Percentiles rank a stretch among this genome's conserved stretches.
Evolutionary conservation across 441 rosid genomes (phyloP).

Genomic region (Erysimum pusillum): DNA sequence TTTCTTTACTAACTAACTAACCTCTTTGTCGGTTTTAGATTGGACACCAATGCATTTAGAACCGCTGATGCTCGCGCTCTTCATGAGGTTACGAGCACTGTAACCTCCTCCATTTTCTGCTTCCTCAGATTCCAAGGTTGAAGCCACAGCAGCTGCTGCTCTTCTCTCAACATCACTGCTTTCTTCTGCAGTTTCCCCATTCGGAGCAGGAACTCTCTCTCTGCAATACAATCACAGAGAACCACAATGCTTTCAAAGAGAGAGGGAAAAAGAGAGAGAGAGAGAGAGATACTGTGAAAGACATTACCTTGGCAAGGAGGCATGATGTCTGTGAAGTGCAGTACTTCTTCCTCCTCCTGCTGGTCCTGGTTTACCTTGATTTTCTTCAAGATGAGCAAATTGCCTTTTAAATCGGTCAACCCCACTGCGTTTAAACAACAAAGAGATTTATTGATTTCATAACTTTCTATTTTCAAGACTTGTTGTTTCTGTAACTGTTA

Average conservation of each 20-base stretch:
- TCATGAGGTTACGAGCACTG: slow-evolving; percentile 81
- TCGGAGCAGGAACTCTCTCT: slow-evolving; percentile 80
- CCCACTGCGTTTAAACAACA: slow-evolving; percentile 66
- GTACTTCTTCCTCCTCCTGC: slow-evolving; percentile 51
- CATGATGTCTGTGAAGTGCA: slow-evolving; percentile 91
- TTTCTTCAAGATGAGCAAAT: slow-evolving; percentile 98
- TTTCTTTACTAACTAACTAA: slow-evolving; percentile 36
- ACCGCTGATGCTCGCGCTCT: slow-evolving; percentile 96
- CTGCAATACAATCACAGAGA: slow-evolving; percentile 50
- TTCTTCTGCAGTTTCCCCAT: slow-evolving; percentile 55
- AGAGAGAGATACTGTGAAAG: slow-evolving; percentile 18
- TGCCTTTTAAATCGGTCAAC: slow-evolving; percentile 98
- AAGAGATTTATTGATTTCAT: slow-evolving; percentile 2
- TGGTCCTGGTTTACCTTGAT: slow-evolving; percentile 67
- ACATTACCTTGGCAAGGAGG: slow-evolving; percentile 91
- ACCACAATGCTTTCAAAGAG: slow-evolving; percentile 34
- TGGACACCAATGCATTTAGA: slow-evolving; percentile 81
- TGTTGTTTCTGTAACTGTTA: slow-evolving; percentile 18
- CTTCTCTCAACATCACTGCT: slow-evolving; percentile 56
- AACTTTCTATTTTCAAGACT: slow-evolving; percentile 5
- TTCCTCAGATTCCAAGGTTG: slow-evolving; percentile 59
- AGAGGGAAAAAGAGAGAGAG: background rate
- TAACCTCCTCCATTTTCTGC: slow-evolving; percentile 52
- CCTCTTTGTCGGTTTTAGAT: slow-evolving; percentile 63
- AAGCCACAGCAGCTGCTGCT: slow-evolving; percentile 65